Percentiles rank a stretch among this genome's conserved stretches.
Evolutionary conservation across 768 basidiomycete genomes (phyloP).

Genomic region (Lactarius akahatsu): DNA sequence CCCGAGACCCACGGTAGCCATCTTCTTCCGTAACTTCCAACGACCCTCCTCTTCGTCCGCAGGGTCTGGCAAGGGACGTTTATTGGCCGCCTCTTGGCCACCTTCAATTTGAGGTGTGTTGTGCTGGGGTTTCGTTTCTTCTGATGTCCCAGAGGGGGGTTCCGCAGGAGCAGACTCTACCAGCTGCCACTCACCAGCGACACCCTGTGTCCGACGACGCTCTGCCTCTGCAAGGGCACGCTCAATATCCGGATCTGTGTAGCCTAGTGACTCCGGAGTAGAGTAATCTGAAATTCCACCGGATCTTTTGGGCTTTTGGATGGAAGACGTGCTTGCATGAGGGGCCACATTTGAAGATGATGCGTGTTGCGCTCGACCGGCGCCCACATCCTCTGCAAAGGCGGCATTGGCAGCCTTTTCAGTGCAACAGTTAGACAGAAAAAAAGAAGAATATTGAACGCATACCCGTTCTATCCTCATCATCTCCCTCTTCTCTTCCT

Average conservation of each 20-base stretch:
- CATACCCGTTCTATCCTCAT: slow-evolving; percentile 76
- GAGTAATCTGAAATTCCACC: slow-evolving; percentile 84
- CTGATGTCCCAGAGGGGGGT: slow-evolving; percentile 26
- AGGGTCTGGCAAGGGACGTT: slow-evolving; percentile 33
- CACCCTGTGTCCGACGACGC: slow-evolving; percentile 60
- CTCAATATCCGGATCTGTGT: slow-evolving; percentile 73
- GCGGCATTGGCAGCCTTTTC: slow-evolving; percentile 75
- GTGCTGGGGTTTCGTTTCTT: slow-evolving; percentile 20
- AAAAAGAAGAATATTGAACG: slow-evolving; percentile 8
- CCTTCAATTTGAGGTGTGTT: slow-evolving; percentile 31
- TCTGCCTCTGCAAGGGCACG: slow-evolving; percentile 58
- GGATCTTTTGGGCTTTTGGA: slow-evolving; percentile 45
- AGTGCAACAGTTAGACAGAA: slow-evolving; percentile 16
- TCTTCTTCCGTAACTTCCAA: slow-evolving; percentile 72
- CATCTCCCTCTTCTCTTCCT: slow-evolving; percentile 89
- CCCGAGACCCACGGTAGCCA: slow-evolving; percentile 57
- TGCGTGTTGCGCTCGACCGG: slow-evolving; percentile 49
- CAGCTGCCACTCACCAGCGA: slow-evolving; percentile 77
- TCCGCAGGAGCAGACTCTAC: slow-evolving; percentile 42
- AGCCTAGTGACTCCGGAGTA: slow-evolving; percentile 82
- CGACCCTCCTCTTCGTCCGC: slow-evolving; percentile 51
- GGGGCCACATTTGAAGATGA: slow-evolving; percentile 24
- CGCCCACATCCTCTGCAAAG: slow-evolving; percentile 73
- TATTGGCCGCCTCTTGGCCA: slow-evolving; percentile 23
- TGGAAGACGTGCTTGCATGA: slow-evolving; percentile 30